Evolutionary conservation across 208 protist genomes (phyloP), one percentile per base, ranked within the genome.

Genomic region (Phytomonas serpens): DNA sequence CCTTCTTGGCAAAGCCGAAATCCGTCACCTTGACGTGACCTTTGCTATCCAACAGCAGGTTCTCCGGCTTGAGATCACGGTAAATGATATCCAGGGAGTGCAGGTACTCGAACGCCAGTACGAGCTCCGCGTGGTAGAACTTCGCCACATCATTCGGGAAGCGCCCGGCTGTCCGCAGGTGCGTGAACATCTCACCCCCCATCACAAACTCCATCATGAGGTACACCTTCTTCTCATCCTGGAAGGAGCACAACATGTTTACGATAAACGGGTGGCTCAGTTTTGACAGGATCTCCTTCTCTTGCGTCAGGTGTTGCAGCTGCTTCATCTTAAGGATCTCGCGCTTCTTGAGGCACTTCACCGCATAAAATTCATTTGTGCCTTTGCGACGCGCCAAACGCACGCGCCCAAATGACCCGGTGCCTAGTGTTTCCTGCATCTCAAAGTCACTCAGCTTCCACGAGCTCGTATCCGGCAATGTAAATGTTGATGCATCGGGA

Each of bases 221-320:
- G 83, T 97, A 98, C 67, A 98, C 79, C 69, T 89, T 86, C 66
- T 85, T 80, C 14, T 94, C 86, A 63, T 94, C 97, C 85, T 98
- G 95, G 76, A 98, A 98, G 16, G 96, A 90, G 76, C 88, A 96
- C 77, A 98, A 82, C 77, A 98, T 85, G 77, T 87, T 88, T 40
- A 98, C 94, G 74, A 98, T 93, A 76, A 96, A 96, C 27, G 95
- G 95, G 82, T 98, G 95, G 33, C 88, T 87, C 67, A 98, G 78
- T 37, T 89, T 81, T 79, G 89, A 87, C 34, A 98, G 75, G 33
- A 98, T 91, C 64, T 79, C 79, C 83, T 94, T 96, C 80, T 99
- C 97, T 68, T 87, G 88, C 31, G 80, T 74, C 51, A 98, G 86
- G 72, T 94, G 89, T 71, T 91, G 83, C 69, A 89, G 82, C 78